phyloP scores from a whole-genome alignment of 2,329 filamentous ascomycete species.

The Emergomyces pasteurianus region DNA sequence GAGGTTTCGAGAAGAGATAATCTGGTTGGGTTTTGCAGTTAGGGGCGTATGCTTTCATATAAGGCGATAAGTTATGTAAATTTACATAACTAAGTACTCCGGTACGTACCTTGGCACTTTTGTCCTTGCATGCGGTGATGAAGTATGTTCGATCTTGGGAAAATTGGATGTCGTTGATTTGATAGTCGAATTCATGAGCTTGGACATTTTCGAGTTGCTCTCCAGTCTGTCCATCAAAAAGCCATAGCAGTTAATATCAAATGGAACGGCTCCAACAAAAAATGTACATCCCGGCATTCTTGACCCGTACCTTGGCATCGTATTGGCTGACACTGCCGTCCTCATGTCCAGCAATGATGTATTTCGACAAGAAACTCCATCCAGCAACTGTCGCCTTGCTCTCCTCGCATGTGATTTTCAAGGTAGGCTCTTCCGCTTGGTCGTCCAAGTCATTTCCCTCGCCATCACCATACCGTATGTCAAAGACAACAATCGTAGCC shows the following conservation, averaged over 20 bases:
- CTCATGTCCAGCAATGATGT: slow-evolving; percentile 96
- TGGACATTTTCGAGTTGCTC: slow-evolving; percentile 70
- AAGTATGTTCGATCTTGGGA: slow-evolving; percentile 89
- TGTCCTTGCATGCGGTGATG: slow-evolving; percentile 97
- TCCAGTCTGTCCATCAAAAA: slow-evolving; percentile 45
- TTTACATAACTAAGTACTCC: background rate
- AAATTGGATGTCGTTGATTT: slow-evolving; percentile 93
- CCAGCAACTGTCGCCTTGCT: slow-evolving; percentile 96
- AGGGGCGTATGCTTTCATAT: background rate
- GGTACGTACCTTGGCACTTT: slow-evolving; percentile 66
- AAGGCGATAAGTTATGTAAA: background rate
- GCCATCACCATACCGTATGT: slow-evolving; percentile 66
- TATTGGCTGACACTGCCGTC: slow-evolving; percentile 86
- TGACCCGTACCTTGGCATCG: slow-evolving; percentile 64
- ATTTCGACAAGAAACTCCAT: slow-evolving; percentile 88
- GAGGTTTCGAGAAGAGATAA: slow-evolving; percentile 76
- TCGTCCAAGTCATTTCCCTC: slow-evolving; percentile 47
- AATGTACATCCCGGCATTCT: background rate
- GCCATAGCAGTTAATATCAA: background rate
- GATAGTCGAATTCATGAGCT: slow-evolving; percentile 71
- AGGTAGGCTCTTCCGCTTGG: slow-evolving; percentile 68
- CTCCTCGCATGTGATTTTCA: slow-evolving; percentile 87
- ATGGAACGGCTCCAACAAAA: background rate
- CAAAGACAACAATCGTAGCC: slow-evolving; percentile 84
- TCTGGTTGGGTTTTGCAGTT: slow-evolving; percentile 31